phyloP scores from a whole-genome alignment of 2,329 filamentous ascomycete genomes.

The Didymella lethalis region DNA sequence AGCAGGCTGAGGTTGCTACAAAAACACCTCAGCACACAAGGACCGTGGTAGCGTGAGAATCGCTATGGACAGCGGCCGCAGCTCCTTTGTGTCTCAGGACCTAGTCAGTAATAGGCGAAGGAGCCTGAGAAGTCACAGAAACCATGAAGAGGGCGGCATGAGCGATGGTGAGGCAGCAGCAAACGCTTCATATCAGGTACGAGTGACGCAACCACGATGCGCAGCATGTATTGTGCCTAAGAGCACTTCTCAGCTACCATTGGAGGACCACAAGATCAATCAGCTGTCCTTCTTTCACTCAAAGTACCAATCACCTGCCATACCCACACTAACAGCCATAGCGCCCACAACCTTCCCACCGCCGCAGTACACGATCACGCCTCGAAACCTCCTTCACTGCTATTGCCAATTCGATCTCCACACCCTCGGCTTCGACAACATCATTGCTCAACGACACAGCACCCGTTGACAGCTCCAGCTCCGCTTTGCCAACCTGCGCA shows the following conservation, averaged over 20 bases:
- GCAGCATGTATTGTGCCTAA: neutral
- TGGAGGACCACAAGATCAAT: neutral
- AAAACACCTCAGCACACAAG: neutral
- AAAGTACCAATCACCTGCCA: neutral
- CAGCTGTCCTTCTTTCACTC: neutral
- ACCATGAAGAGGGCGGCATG: slow-evolving; percentile 11
- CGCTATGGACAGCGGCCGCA: slow-evolving; percentile 1
- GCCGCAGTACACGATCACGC: slow-evolving; percentile 12
- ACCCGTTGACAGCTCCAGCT: neutral
- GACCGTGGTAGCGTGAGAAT: neutral
- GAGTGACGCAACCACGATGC: neutral
- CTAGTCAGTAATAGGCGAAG: neutral
- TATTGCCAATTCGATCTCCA: slow-evolving; percentile 1
- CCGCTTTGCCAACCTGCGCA: neutral
- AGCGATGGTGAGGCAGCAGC: slow-evolving; percentile 21
- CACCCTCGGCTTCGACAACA: neutral
- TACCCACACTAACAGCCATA: slow-evolving; percentile 16
- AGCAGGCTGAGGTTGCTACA: neutral
- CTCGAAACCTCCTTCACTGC: slow-evolving; percentile 4
- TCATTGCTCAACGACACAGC: neutral
- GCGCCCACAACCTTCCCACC: slow-evolving; percentile 11
- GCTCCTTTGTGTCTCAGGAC: neutral
- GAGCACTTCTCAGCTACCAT: neutral
- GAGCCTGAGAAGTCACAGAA: slow-evolving; percentile 13
- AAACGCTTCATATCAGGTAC: slow-evolving; percentile 21